phyloP scores from a whole-genome alignment of 345 rosid genomes.

The Brassica juncea region DNA sequence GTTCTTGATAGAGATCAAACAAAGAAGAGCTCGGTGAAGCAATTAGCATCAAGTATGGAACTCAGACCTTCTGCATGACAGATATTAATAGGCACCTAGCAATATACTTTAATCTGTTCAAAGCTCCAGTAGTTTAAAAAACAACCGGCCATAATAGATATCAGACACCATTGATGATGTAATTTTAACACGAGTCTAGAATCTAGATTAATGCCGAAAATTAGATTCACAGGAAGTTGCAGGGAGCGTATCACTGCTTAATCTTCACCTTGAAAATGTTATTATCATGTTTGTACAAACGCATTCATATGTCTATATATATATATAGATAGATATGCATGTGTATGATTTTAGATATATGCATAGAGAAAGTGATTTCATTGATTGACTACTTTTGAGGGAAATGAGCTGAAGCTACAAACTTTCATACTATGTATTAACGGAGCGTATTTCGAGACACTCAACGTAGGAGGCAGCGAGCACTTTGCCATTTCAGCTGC shows the following conservation, averaged over 20 bases:
- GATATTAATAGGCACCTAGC: slow-evolving; percentile 23
- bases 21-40: slow-evolving; percentile 20
- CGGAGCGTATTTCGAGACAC: slow-evolving; percentile 81
- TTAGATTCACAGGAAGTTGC: slow-evolving; percentile 6
- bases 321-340: not conserved
- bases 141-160: not conserved
- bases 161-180: slow-evolving; percentile 25
- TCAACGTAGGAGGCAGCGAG: slow-evolving; percentile 72
- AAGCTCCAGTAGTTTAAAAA: not conserved
- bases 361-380: slow-evolving; percentile 9
- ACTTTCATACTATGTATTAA: slow-evolving; percentile 88
- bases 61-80: slow-evolving; percentile 24
- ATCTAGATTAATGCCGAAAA: slow-evolving; percentile 7
- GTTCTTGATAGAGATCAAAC: slow-evolving; percentile 28
- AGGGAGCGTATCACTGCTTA: not conserved
- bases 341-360: slow-evolving; percentile 30
- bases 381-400: not conserved
- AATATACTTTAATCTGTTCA: not conserved
- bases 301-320: slow-evolving; percentile 10
- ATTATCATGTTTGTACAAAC: slow-evolving; percentile 17
- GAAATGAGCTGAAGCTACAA: slow-evolving; percentile 34
- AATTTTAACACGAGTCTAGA: slow-evolving; percentile 19
- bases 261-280: slow-evolving; percentile 11
- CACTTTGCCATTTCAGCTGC: slow-evolving; percentile 83
- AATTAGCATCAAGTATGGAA: slow-evolving; percentile 13